Percentiles rank a stretch among this genome's conserved stretches.
phyloP scores from a whole-genome alignment of 2,329 filamentous ascomycete genomes.

The Xylaria sp. region DNA sequence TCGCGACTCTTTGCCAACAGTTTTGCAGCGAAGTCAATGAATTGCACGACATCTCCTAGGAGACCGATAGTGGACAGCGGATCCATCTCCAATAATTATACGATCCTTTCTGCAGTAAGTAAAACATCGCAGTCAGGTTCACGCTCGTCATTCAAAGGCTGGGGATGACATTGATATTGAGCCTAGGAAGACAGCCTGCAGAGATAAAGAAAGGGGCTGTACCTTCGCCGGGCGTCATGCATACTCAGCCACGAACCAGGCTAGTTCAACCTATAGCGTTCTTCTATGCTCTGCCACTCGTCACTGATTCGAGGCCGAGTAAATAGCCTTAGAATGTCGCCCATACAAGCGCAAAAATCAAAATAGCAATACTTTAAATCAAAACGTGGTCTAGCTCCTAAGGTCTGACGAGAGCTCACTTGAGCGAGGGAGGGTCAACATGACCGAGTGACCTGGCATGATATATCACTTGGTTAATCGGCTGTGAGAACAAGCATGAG shows the following conservation, averaged over 20 bases:
- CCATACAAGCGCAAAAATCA: too few relatives aligned
- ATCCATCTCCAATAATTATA: neutral
- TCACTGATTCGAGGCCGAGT: neutral
- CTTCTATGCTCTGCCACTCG: neutral
- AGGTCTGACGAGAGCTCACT: too few relatives aligned
- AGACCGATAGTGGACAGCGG: neutral
- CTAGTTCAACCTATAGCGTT: neutral
- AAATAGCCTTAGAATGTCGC: too few relatives aligned
- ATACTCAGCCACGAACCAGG: neutral
- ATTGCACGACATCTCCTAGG: neutral
- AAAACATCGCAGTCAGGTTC: neutral
- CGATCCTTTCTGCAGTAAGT: neutral
- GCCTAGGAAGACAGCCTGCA: neutral
- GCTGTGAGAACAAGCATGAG: too few relatives aligned
- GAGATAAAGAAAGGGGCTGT: neutral
- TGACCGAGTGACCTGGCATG: too few relatives aligned
- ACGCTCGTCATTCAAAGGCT: neutral
- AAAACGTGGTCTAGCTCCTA: too few relatives aligned
- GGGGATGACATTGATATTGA: neutral
- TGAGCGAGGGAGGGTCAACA: too few relatives aligned
- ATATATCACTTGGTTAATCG: too few relatives aligned
- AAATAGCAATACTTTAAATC: too few relatives aligned
- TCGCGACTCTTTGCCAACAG: neutral
- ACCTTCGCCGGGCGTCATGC: neutral
- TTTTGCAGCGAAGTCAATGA: neutral